Evolutionary conservation across 495 filamentous ascomycete genomes (phyloP).

Genomic region (Articulospora tetracladia): DNA sequence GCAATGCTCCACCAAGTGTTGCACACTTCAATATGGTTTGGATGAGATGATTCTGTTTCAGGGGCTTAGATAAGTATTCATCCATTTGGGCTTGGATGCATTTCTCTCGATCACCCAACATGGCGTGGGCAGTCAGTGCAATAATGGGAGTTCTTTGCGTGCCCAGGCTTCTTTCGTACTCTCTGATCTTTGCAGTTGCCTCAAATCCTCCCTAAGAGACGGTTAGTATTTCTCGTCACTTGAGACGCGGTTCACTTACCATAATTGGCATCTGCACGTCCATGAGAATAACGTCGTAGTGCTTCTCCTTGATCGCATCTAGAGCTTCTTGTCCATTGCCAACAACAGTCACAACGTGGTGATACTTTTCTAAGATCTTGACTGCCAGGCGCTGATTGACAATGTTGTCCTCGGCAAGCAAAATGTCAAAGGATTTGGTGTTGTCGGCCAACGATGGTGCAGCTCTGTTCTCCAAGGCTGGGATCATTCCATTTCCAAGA

Average conservation of each 20-base stretch:
- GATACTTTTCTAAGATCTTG: slow-evolving; percentile 97
- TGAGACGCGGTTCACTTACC: slow-evolving; percentile 44
- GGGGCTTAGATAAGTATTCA: slow-evolving; percentile 95
- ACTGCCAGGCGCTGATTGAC: slow-evolving; percentile 96
- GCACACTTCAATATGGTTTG: slow-evolving; percentile 97
- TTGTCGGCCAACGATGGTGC: slow-evolving; percentile 90
- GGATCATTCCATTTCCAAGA: slow-evolving; percentile 96
- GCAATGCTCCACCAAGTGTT: slow-evolving; percentile 82
- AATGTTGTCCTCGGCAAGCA: slow-evolving; percentile 95
- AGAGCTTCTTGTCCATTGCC: slow-evolving; percentile 92
- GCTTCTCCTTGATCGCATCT: slow-evolving; percentile 80
- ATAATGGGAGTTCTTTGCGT: slow-evolving; percentile 90
- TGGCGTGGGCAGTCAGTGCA: slow-evolving; percentile 95
- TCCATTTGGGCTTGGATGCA: slow-evolving; percentile 99
- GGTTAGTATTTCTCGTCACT: slow-evolving; percentile 6
- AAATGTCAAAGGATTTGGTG: slow-evolving; percentile 91
- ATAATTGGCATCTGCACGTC: slow-evolving; percentile 99
- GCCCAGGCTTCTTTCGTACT: slow-evolving; percentile 78
- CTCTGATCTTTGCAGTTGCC: slow-evolving; percentile 93
- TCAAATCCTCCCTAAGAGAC: slow-evolving; percentile 83
- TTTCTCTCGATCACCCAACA: slow-evolving; percentile 98
- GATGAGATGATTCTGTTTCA: slow-evolving; percentile 97
- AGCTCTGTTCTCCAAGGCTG: slow-evolving; percentile 91
- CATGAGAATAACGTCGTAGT: slow-evolving; percentile 97
- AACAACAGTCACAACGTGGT: slow-evolving; percentile 94